These are phyloP conservation scores for Ustilago loliicola DNA, from an alignment of 1,284 basidiomycete species.

Conservation along the genomic window DNA sequence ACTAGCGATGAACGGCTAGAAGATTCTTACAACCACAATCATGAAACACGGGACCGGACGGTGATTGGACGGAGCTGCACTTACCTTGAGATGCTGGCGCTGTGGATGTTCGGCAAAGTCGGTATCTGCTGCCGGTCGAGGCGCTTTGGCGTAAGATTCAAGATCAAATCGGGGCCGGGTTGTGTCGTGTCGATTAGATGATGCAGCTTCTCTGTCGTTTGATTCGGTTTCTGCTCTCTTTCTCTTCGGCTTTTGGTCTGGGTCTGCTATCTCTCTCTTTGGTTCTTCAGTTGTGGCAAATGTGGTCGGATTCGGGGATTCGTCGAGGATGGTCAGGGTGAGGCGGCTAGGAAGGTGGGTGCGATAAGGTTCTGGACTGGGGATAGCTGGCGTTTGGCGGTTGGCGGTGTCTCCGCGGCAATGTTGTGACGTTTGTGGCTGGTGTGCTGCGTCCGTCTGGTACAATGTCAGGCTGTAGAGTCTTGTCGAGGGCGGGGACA, in stretches of 20 bases:
- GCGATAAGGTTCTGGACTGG: slow-evolving; percentile 1
- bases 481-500: slow-evolving; percentile 1
- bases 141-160: not conserved
- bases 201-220: not conserved
- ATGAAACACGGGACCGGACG: slow-evolving; percentile 5
- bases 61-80: not conserved
- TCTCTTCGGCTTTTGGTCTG: not conserved
- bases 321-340: slow-evolving; percentile 1
- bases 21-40: not conserved
- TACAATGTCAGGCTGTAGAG: not conserved
- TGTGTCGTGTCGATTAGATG: not conserved
- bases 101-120: not conserved
- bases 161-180: slow-evolving; percentile 6
- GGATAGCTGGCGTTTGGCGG: not conserved
- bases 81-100: slow-evolving; percentile 5
- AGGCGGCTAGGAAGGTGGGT: not conserved
- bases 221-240: slow-evolving; percentile 17
- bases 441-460: not conserved
- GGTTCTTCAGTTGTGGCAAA: not conserved
- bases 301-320: not conserved
- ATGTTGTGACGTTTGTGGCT: not conserved
- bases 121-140: not conserved
- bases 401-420: not conserved
- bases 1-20: not conserved
- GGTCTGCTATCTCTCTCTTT: not conserved